These are phyloP conservation scores for Ailanthus altissimus DNA, from an alignment of 345 rosid genomes.

Conservation along the genomic window DNA sequence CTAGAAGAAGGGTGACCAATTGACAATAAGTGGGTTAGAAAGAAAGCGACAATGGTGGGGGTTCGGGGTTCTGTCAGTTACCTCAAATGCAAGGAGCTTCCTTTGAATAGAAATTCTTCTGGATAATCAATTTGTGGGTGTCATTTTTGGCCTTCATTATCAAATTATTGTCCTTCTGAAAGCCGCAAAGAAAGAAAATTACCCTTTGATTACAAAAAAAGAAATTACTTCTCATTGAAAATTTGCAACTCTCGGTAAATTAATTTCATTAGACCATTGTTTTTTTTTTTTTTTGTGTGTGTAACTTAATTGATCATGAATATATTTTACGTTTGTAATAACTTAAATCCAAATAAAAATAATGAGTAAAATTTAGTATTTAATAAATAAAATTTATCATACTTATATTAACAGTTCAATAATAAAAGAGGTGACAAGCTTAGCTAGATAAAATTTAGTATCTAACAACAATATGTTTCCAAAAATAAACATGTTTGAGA, in stretches of 20 bases:
- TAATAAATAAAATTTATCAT: too few relatives aligned
- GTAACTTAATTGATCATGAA: too few relatives aligned
- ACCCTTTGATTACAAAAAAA: neutral
- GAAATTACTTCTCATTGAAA: neutral
- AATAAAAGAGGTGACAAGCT: too few relatives aligned
- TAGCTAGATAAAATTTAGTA: too few relatives aligned
- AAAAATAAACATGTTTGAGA: neutral
- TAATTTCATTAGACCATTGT: neutral
- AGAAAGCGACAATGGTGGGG: neutral
- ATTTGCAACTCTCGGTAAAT: neutral
- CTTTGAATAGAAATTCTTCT: neutral
- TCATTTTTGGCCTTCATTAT: neutral
- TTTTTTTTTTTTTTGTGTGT: too few relatives aligned
- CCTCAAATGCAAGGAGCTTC: constrained; percentile 1
- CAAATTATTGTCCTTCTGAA: constrained; percentile 9
- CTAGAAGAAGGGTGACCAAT: neutral
- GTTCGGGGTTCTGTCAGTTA: neutral
- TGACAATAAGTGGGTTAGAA: neutral
- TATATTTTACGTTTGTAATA: too few relatives aligned
- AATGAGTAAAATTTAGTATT: too few relatives aligned
- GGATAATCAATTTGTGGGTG: neutral
- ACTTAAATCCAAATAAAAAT: too few relatives aligned
- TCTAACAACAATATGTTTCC: neutral
- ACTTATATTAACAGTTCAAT: too few relatives aligned
- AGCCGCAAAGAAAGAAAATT: neutral